A percentile compares a stretch with the other conserved stretches of the same genome.
Conservation (phyloP, 805 yeast species). For the Ogataea parapolymorpha region DNA sequence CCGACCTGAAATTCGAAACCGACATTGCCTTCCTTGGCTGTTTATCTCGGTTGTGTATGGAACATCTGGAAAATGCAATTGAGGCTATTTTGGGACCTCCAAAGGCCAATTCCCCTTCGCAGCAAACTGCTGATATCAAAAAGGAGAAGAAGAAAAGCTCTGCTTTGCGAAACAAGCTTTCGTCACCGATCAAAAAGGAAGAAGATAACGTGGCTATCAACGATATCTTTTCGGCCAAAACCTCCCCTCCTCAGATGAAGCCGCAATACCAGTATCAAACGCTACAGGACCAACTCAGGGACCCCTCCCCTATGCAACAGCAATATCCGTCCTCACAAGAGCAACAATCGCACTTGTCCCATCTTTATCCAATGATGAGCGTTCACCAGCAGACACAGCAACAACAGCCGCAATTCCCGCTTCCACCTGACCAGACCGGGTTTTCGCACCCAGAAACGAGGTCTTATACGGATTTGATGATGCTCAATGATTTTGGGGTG, state of each 20-base stretch:
- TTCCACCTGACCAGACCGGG: neutral
- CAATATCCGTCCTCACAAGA: neutral
- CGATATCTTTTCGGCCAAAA: conserved; percentile 30
- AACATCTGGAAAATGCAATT: conserved; percentile 55
- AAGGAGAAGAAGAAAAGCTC: conserved; percentile 24
- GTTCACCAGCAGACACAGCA: neutral
- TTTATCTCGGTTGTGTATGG: conserved; percentile 53
- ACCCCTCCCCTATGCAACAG: conserved; percentile 10
- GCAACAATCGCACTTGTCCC: neutral
- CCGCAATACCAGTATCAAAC: conserved; percentile 15
- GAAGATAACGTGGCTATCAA: conserved; percentile 30
- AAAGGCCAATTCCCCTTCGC: conserved; percentile 25
- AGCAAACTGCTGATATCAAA: conserved; percentile 15
- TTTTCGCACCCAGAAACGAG: conserved; percentile 6
- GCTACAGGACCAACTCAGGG: conserved; percentile 23
- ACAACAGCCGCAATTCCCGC: neutral
- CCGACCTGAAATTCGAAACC: conserved; percentile 50
- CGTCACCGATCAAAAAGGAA: conserved; percentile 15
- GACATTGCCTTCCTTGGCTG: conserved; percentile 57
- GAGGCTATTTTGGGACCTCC: conserved; percentile 59
- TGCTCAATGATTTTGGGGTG: conserved; percentile 61
- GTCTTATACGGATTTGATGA: conserved; percentile 30
- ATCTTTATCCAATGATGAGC: neutral
- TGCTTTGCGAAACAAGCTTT: conserved; percentile 19
- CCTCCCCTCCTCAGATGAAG: conserved; percentile 3